A percentile compares a stretch with the other conserved stretches of the same genome.
phyloP scores from a whole-genome alignment of 257 asterid genomes.

The Lavandula angustifolia region DNA sequence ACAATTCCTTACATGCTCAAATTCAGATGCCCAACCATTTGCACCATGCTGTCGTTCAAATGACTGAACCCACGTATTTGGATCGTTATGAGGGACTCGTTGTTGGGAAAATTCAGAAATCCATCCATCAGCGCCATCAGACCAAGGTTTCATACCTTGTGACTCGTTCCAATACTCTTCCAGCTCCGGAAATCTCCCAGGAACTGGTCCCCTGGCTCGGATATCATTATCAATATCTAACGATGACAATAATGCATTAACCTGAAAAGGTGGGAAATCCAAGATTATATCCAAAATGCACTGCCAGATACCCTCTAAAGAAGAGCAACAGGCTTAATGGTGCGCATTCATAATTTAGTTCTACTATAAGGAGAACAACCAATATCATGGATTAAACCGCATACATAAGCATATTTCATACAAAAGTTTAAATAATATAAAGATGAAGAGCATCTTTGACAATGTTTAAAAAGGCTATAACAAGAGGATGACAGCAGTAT shows the following conservation, averaged over 20 bases:
- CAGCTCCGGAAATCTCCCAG: conserved; percentile 75
- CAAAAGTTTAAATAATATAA: neutral
- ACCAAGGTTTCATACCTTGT: conserved; percentile 65
- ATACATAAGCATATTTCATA: conserved; percentile 17
- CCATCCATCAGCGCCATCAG: conserved; percentile 83
- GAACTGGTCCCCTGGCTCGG: conserved; percentile 70
- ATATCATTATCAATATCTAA: conserved; percentile 79
- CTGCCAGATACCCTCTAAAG: neutral
- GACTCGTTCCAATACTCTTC: conserved; percentile 96
- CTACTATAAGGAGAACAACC: neutral
- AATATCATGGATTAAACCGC: conserved; percentile 10
- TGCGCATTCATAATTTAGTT: neutral
- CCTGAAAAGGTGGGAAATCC: conserved; percentile 54
- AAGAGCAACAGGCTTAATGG: conserved; percentile 4
- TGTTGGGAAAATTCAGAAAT: conserved; percentile 68
- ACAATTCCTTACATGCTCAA: conserved; percentile 74
- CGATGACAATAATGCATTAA: conserved; percentile 82
- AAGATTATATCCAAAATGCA: conserved; percentile 11
- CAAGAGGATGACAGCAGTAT: neutral
- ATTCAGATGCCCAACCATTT: conserved; percentile 97
- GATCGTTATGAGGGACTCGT: conserved; percentile 61
- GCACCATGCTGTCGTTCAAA: conserved; percentile 90
- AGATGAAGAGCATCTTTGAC: conserved; percentile 10
- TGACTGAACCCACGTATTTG: conserved; percentile 84
- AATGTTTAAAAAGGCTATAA: neutral